Evolutionary conservation across 139 green algal species (phyloP).

Genomic region (Chlamydomonas sphaeroides): DNA sequence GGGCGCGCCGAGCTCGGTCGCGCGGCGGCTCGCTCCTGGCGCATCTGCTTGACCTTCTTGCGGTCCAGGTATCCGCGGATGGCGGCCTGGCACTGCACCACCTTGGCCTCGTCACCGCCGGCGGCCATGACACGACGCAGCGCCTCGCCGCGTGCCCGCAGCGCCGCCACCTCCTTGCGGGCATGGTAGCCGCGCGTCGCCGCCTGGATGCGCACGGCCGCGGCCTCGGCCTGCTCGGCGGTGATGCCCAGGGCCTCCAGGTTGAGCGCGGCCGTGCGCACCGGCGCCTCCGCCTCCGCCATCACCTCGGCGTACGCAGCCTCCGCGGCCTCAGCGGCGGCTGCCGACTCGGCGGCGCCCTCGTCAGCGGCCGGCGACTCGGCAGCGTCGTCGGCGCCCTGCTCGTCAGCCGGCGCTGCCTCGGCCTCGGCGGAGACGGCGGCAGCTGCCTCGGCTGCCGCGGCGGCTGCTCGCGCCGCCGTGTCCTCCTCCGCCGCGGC

Average conservation of each 20-base stretch:
- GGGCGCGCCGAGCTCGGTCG: too few relatives aligned
- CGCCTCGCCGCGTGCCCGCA: conserved; percentile 13
- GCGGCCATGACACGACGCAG: conserved; percentile 19
- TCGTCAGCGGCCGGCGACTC: too few relatives aligned
- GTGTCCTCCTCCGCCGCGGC: background rate
- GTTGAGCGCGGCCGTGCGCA: background rate
- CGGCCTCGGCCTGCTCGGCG: conserved; percentile 19
- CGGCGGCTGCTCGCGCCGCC: background rate
- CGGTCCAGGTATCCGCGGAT: conserved; percentile 37
- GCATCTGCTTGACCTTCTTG: conserved; percentile 35
- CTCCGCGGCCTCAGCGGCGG: background rate
- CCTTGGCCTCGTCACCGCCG: conserved; percentile 4
- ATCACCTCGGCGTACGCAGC: background rate
- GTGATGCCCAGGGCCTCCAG: conserved; percentile 9
- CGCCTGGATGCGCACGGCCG: conserved; percentile 43
- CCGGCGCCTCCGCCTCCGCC: background rate
- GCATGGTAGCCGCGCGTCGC: conserved; percentile 29
- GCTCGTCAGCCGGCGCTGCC: too few relatives aligned
- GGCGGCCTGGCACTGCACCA: conserved; percentile 39
- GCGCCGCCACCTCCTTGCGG: conserved; percentile 47
- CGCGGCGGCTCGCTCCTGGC: background rate
- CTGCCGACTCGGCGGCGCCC: background rate
- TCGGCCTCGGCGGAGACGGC: background rate
- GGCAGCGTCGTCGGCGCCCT: background rate
- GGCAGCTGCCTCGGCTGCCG: background rate